A percentile compares a stretch with the other conserved stretches of the same genome.
Conservation (phyloP, 2,329 filamentous ascomycete species). For the Periconia sp. region DNA sequence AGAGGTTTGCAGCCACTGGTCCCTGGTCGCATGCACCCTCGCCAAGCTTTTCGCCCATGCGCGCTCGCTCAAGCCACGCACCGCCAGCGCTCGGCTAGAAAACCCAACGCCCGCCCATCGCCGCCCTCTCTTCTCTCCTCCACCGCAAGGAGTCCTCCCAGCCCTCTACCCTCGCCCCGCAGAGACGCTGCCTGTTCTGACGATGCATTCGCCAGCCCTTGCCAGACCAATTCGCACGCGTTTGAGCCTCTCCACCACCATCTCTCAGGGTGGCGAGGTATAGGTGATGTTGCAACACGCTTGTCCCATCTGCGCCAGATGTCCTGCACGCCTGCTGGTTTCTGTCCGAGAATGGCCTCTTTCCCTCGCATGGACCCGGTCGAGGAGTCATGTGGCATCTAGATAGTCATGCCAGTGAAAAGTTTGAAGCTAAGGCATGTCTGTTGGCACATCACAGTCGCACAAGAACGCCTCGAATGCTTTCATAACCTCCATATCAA, state of each 20-base stretch:
- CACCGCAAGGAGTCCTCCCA: conserved; percentile 43
- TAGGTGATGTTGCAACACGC: conserved; percentile 41
- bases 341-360: background rate
- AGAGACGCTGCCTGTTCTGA: conserved; percentile 42
- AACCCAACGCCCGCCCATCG: conserved; percentile 3
- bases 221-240: conserved; percentile 44
- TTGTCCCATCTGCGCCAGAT: background rate
- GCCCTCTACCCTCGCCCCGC: conserved; percentile 26
- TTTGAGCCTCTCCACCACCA: conserved; percentile 44
- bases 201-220: conserved; percentile 35
- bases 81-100: conserved; percentile 17
- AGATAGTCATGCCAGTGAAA: too few relatives aligned
- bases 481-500: too few relatives aligned
- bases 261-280: conserved; percentile 39
- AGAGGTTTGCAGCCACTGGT: conserved; percentile 16
- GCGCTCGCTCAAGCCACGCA: conserved; percentile 5
- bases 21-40: conserved; percentile 16
- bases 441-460: conserved; percentile 12
- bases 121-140: conserved; percentile 23
- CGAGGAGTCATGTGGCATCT: background rate
- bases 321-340: background rate
- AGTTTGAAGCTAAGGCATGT: conserved; percentile 10
- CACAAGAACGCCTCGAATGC: conserved; percentile 11
- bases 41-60: conserved; percentile 5
- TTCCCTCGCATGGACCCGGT: background rate